These are phyloP conservation scores for Penicillium roqueforti DNA, from an alignment of 495 filamentous ascomycete genomes.

Conservation along the genomic window DNA sequence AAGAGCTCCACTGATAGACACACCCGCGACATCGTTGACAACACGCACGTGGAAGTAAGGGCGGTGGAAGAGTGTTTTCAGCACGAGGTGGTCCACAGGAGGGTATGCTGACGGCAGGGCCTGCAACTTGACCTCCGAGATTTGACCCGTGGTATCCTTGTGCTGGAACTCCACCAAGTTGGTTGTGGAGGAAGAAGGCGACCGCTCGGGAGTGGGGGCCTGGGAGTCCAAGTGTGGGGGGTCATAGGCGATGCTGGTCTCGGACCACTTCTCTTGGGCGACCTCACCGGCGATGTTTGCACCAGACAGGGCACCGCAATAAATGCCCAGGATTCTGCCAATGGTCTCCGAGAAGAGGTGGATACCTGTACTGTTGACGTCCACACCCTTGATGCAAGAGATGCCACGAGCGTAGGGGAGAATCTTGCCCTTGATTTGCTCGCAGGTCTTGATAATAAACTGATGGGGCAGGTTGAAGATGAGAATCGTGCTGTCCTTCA, in stretches of 20 bases:
- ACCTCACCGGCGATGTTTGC: conserved; percentile 97
- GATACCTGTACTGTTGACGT: conserved; percentile 77
- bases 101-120: conserved; percentile 76
- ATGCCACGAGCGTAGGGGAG: conserved; percentile 89
- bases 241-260: conserved; percentile 95
- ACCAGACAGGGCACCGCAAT: conserved; percentile 92
- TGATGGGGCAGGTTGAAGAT: conserved; percentile 98
- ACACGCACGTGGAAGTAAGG: conserved; percentile 97
- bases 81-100: conserved; percentile 69
- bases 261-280: conserved; percentile 89
- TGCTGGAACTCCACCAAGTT: conserved; percentile 61
- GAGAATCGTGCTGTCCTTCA: conserved; percentile 76
- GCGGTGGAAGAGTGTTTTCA: conserved; percentile 86
- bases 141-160: conserved; percentile 58
- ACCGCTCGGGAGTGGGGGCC: conserved; percentile 58
- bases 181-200: conserved; percentile 51
- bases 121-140: conserved; percentile 61
- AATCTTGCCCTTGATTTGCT: conserved; percentile 80
- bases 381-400: conserved; percentile 97
- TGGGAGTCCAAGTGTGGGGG: conserved; percentile 80
- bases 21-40: conserved; percentile 88
- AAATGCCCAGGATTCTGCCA: conserved; percentile 83
- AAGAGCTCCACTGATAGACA: conserved; percentile 89
- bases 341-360: conserved; percentile 93
- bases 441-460: conserved; percentile 86